Conservation (phyloP, 1,139 yeast species). For the Wickerhamiella infanticola region DNA sequence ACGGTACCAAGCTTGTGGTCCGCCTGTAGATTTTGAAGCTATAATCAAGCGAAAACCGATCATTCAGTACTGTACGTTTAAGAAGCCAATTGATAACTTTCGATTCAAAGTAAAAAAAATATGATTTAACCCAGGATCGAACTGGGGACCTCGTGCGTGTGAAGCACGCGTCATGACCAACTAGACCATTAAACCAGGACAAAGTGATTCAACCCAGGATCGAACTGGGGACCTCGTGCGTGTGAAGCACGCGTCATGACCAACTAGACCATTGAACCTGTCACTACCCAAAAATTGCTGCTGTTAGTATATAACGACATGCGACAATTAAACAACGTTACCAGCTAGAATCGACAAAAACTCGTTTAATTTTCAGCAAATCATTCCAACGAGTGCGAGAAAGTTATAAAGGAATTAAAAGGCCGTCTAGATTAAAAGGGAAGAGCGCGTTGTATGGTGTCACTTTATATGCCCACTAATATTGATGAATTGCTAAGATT, state of each 20-base stretch:
- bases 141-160: conserved; percentile 99
- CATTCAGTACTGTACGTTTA: no score
- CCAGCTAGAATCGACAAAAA: no score
- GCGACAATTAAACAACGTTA: no score
- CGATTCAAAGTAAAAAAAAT: neutral
- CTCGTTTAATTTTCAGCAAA: no score
- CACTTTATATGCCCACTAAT: no score
- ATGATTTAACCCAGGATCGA: conserved; percentile 36
- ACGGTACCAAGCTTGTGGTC: conserved; percentile 7
- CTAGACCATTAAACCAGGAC: conserved; percentile 67
- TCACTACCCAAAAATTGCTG: neutral
- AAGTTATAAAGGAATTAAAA: no score
- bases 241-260: conserved; percentile 98
- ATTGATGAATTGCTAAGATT: no score
- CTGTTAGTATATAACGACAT: no score
- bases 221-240: conserved; percentile 99
- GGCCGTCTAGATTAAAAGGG: no score
- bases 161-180: conserved; percentile 96
- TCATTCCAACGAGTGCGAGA: no score
- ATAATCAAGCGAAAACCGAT: no score
- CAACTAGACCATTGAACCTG: conserved; percentile 69
- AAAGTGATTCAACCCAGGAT: conserved; percentile 23
- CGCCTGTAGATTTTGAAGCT: neutral
- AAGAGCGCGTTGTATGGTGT: no score
- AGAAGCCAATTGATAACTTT: neutral